These are phyloP conservation scores for Linum usitatissimum DNA, from an alignment of 345 rosid species.

Conservation along the genomic window DNA sequence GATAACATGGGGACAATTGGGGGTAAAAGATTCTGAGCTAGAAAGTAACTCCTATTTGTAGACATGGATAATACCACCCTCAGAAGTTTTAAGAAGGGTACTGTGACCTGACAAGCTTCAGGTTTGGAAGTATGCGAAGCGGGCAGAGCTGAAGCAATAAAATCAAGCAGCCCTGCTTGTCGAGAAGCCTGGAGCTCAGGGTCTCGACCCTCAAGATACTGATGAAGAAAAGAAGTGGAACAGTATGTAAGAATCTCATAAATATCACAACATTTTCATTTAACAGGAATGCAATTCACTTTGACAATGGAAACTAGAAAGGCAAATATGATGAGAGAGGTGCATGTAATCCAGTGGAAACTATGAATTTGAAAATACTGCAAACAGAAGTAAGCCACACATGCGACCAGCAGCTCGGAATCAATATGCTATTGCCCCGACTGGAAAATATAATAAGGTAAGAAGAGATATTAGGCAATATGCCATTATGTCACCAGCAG, in stretches of 20 bases:
- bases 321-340: no score
- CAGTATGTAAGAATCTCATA: slow-evolving; percentile 9
- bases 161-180: slow-evolving; percentile 71
- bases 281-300: neutral
- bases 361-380: no score
- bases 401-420: no score
- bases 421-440: no score
- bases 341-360: no score
- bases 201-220: slow-evolving; percentile 72
- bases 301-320: neutral
- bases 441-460: no score
- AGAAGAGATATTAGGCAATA: no score
- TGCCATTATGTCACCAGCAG: no score
- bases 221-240: slow-evolving; percentile 10
- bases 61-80: slow-evolving; percentile 47
- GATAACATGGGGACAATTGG: slow-evolving; percentile 68
- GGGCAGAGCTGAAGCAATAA: slow-evolving; percentile 67
- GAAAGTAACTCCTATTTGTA: slow-evolving; percentile 56
- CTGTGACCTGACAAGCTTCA: slow-evolving; percentile 65
- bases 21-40: slow-evolving; percentile 66
- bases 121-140: slow-evolving; percentile 75
- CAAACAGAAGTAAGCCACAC: no score
- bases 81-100: slow-evolving; percentile 59
- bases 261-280: neutral
- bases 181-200: slow-evolving; percentile 66